These are phyloP conservation scores for Coemansia sp. DNA, from an alignment of 192 early-diverging fungal genomes.

Conservation along the genomic window DNA sequence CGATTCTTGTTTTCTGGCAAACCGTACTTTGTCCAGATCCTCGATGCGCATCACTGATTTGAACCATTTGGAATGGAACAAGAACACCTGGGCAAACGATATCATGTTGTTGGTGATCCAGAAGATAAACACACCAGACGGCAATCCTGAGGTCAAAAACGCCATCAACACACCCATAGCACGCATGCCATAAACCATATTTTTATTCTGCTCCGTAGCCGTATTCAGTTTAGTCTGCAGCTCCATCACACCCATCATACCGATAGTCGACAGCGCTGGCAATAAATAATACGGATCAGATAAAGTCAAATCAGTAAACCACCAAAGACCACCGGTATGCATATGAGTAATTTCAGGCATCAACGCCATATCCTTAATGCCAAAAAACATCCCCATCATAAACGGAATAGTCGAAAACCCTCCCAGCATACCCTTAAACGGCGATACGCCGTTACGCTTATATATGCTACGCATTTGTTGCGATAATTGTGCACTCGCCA, in stretches of 20 bases:
- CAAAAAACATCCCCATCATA: slow-evolving; percentile 85
- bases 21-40: slow-evolving; percentile 32
- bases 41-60: slow-evolving; percentile 66
- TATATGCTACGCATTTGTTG: slow-evolving; percentile 66
- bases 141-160: slow-evolving; percentile 56
- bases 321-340: slow-evolving; percentile 70
- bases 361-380: slow-evolving; percentile 75
- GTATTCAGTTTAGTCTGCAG: slow-evolving; percentile 44
- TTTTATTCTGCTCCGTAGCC: slow-evolving; percentile 12
- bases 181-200: slow-evolving; percentile 57
- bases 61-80: slow-evolving; percentile 63
- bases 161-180: slow-evolving; percentile 46
- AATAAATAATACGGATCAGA: slow-evolving; percentile 83
- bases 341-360: slow-evolving; percentile 78
- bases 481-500: slow-evolving; percentile 51
- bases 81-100: slow-evolving; percentile 69
- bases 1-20: slow-evolving; percentile 16
- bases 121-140: slow-evolving; percentile 76
- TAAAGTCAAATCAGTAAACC: slow-evolving; percentile 84
- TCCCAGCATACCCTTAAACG: slow-evolving; percentile 63
- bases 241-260: slow-evolving; percentile 76
- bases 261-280: slow-evolving; percentile 69
- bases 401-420: slow-evolving; percentile 76
- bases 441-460: slow-evolving; percentile 64
- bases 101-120: slow-evolving; percentile 79